Evolutionary conservation across 768 basidiomycete species (phyloP).

Genomic region (Rhizopogon salebrosus): DNA sequence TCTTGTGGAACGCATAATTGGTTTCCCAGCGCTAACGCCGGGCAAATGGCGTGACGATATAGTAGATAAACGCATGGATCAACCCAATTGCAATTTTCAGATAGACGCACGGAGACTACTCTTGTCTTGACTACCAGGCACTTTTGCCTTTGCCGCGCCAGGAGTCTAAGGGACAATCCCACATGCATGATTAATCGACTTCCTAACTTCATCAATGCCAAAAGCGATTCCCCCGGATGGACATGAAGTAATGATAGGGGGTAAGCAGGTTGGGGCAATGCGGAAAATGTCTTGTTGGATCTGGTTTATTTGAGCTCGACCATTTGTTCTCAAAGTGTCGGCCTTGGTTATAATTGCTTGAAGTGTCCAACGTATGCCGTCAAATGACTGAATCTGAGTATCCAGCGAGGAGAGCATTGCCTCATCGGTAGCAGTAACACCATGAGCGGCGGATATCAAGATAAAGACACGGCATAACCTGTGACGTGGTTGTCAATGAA

Average conservation of each 20-base stretch:
- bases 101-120: background rate
- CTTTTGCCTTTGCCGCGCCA: background rate
- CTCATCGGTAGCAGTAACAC: conserved; percentile 49
- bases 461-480: conserved; percentile 71
- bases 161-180: conserved; percentile 23
- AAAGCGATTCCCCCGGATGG: conserved; percentile 44
- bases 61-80: too few species aligned
- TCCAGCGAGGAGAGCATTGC: conserved; percentile 56
- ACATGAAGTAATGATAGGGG: conserved; percentile 54
- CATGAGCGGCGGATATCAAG: conserved; percentile 64
- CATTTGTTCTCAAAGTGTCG: conserved; percentile 41
- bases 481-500: background rate
- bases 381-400: conserved; percentile 22
- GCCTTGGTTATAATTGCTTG: conserved; percentile 73
- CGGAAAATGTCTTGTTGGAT: conserved; percentile 51
- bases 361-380: conserved; percentile 47
- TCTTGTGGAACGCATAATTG: background rate
- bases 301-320: conserved; percentile 31
- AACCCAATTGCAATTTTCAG: background rate
- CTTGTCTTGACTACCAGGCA: background rate
- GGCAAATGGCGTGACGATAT: background rate
- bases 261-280: conserved; percentile 54
- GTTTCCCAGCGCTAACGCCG: background rate
- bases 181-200: conserved; percentile 59
- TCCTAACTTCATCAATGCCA: conserved; percentile 53